Percentiles rank a stretch among this genome's conserved stretches.
Evolutionary conservation across 163 green algal species (phyloP).

Genomic region (Chlorella variabilis): DNA sequence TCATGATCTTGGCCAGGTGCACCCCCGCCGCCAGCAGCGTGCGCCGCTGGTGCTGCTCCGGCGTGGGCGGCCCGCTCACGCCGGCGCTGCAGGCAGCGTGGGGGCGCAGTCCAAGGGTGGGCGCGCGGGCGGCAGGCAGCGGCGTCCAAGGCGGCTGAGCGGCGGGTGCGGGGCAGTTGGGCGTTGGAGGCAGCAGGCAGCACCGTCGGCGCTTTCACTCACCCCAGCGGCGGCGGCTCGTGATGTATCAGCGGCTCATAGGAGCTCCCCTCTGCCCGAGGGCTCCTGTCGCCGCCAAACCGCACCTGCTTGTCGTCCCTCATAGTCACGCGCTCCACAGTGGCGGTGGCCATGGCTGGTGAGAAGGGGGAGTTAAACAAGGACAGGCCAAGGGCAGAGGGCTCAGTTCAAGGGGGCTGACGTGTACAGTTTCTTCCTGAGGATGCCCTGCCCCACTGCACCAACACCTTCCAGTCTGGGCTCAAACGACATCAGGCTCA

Average conservation of each 20-base stretch:
- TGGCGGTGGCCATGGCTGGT: constrained; percentile 12
- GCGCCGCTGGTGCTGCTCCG: constrained; percentile 11
- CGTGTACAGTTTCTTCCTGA: too few species aligned
- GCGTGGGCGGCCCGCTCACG: neutral
- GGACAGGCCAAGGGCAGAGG: too few species aligned
- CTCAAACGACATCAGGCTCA: too few species aligned
- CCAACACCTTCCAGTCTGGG: too few species aligned
- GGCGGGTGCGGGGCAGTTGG: too few species aligned
- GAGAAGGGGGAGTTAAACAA: too few species aligned
- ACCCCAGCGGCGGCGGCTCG: neutral
- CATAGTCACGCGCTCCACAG: neutral
- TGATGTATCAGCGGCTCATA: neutral
- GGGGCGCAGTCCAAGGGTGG: neutral
- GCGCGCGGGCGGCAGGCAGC: too few species aligned
- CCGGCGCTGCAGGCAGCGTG: neutral
- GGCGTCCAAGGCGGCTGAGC: neutral
- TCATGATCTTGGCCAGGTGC: constrained; percentile 40
- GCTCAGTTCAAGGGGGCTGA: too few species aligned
- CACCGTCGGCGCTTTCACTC: neutral
- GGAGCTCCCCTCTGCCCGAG: neutral
- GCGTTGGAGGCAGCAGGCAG: too few species aligned
- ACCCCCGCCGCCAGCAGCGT: constrained; percentile 24
- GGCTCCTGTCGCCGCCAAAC: neutral
- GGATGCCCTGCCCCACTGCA: too few species aligned
- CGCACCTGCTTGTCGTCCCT: constrained; percentile 1